Conservation (phyloP, 2,329 filamentous ascomycete species). For the Aureobasidium sp. region DNA sequence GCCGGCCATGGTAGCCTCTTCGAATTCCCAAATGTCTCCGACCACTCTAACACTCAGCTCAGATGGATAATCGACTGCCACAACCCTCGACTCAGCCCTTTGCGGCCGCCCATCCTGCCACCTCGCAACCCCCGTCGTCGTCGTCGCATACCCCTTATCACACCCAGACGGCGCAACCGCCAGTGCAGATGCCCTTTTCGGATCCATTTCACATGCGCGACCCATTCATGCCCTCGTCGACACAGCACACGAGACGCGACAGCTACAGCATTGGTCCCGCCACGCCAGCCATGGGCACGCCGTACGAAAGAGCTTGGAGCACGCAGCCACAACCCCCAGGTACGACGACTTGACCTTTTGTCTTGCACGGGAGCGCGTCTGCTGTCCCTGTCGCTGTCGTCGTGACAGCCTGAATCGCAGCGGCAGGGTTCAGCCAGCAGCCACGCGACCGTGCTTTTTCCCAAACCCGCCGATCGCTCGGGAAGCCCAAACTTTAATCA, state of each 20-base stretch:
- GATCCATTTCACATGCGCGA: slow-evolving; percentile 41
- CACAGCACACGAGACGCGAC: slow-evolving; percentile 30
- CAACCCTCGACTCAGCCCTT: slow-evolving; percentile 23
- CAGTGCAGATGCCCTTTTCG: slow-evolving; percentile 38
- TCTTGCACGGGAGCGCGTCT: neutral
- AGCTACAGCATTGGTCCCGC: slow-evolving; percentile 30
- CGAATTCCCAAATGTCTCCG: neutral
- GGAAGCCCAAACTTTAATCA: slow-evolving; percentile 3
- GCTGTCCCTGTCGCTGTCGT: neutral
- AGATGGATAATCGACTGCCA: slow-evolving; percentile 25
- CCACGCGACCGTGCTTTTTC: slow-evolving; percentile 3
- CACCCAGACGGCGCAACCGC: slow-evolving; percentile 29
- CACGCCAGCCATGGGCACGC: neutral
- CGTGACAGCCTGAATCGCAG: neutral
- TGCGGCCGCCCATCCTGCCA: neutral
- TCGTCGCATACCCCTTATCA: slow-evolving; percentile 28
- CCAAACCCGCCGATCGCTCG: neutral
- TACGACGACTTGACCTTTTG: neutral
- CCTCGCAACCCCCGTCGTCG: slow-evolving; percentile 20
- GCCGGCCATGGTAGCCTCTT: neutral
- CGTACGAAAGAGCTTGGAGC: slow-evolving; percentile 24
- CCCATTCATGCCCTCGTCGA: slow-evolving; percentile 35
- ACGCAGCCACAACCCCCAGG: slow-evolving; percentile 11
- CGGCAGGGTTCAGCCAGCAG: slow-evolving; percentile 8
- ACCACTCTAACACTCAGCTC: neutral